Conservation (phyloP, 768 basidiomycete genomes). For the Termitomyces sp. region DNA sequence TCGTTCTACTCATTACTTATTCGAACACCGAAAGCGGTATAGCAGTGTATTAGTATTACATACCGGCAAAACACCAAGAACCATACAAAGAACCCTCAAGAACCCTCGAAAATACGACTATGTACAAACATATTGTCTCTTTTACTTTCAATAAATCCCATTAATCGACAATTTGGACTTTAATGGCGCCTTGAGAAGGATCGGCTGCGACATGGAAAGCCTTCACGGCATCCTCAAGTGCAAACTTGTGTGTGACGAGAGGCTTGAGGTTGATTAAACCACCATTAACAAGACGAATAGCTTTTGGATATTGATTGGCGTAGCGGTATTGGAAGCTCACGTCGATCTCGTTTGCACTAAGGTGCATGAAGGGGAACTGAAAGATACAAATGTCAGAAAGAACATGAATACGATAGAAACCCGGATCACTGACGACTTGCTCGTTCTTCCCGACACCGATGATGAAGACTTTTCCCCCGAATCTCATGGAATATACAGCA, state of each 20-base stretch:
- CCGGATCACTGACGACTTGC: conserved; percentile 39
- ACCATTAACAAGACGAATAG: conserved; percentile 76
- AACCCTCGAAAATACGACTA: background rate
- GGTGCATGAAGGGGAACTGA: conserved; percentile 71
- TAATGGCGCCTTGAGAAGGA: conserved; percentile 63
- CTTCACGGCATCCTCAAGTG: conserved; percentile 66
- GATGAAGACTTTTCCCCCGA: conserved; percentile 67
- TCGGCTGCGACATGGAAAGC: conserved; percentile 81
- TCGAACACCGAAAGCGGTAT: conserved; percentile 3
- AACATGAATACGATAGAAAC: background rate
- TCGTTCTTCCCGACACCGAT: conserved; percentile 69
- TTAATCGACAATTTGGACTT: conserved; percentile 61
- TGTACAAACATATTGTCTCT: background rate
- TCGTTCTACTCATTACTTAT: background rate
- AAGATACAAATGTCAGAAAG: background rate
- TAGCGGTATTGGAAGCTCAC: conserved; percentile 69
- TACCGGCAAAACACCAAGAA: background rate
- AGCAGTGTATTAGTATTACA: conserved; percentile 5
- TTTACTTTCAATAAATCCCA: background rate
- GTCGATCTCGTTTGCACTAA: conserved; percentile 69
- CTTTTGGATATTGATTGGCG: conserved; percentile 80
- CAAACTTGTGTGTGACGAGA: conserved; percentile 75
- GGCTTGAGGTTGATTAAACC: conserved; percentile 70
- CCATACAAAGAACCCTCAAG: too few relatives aligned
- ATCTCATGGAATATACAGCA: conserved; percentile 58